Conservation (phyloP, 257 asterid genomes). For the Solanum gracilifrons region DNA sequence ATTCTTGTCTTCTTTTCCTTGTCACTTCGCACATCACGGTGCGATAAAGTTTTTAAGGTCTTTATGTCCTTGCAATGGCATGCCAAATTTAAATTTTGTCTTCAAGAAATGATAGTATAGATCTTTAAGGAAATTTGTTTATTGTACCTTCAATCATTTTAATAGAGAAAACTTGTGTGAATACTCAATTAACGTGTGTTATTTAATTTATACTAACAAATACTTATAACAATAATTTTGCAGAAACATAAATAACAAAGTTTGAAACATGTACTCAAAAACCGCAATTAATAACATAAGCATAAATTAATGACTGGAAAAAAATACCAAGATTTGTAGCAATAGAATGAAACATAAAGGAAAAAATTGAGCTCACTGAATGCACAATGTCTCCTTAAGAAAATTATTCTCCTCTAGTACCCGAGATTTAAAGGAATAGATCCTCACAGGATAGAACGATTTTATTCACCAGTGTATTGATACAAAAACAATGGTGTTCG, state of each 20-base stretch:
- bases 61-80: not conserved
- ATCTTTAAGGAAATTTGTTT: not conserved
- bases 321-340: too few relatives aligned
- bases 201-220: not conserved
- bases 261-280: not conserved
- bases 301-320: too few relatives aligned
- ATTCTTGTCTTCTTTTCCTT: not conserved
- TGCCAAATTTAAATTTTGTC: not conserved
- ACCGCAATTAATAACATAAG: not conserved
- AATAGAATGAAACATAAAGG: not conserved
- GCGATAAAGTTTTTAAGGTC: not conserved
- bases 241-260: not conserved
- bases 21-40: not conserved
- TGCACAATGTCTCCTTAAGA: not conserved
- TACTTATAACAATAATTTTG: too few relatives aligned
- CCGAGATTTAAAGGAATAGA: too few relatives aligned
- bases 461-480: not conserved
- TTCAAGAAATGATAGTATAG: not conserved
- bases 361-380: not conserved
- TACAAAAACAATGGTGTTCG: not conserved
- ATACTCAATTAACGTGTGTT: too few relatives aligned
- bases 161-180: not conserved
- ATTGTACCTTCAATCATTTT: not conserved
- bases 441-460: not conserved
- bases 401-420: not conserved